Conservation (phyloP, 2,329 filamentous ascomycete genomes). For the Hypoxylon sp. region DNA sequence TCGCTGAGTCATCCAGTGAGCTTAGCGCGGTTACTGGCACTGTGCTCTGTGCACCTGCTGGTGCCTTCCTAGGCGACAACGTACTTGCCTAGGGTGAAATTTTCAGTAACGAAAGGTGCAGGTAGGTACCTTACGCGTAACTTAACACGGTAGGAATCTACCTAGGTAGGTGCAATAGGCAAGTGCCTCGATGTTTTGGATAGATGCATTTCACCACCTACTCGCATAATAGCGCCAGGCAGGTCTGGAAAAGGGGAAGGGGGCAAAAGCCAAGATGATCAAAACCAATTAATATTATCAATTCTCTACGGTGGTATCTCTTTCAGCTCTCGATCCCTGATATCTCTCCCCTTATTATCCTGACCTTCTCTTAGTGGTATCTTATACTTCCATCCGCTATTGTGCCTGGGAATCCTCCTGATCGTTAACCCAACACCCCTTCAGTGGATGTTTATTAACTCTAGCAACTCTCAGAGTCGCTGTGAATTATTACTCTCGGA, state of each 20-base stretch:
- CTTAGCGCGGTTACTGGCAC: neutral
- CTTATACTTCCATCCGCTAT: slow-evolving; percentile 11
- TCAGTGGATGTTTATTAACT: slow-evolving; percentile 3
- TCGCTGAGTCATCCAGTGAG: neutral
- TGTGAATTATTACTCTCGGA: slow-evolving; percentile 11
- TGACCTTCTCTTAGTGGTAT: slow-evolving; percentile 25
- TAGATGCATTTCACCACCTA: neutral
- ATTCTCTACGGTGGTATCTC: slow-evolving; percentile 27
- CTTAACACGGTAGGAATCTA: neutral
- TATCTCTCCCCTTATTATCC: slow-evolving; percentile 5
- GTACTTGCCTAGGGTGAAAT: neutral
- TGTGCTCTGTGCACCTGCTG: neutral
- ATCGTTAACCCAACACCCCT: neutral
- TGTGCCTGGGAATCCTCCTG: neutral
- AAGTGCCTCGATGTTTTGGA: neutral
- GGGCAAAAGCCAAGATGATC: neutral
- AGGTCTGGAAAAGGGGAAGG: neutral
- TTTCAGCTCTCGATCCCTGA: slow-evolving; percentile 3
- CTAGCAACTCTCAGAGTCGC: slow-evolving; percentile 10
- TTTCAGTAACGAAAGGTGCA: too few relatives aligned
- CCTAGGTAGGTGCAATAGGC: neutral
- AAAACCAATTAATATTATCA: slow-evolving; percentile 24
- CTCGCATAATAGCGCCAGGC: neutral
- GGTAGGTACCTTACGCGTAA: neutral
- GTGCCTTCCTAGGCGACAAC: neutral